These are phyloP conservation scores for Neophaeococcomyces aloes DNA, from an alignment of 2,329 filamentous ascomycete genomes.

Conservation along the genomic window DNA sequence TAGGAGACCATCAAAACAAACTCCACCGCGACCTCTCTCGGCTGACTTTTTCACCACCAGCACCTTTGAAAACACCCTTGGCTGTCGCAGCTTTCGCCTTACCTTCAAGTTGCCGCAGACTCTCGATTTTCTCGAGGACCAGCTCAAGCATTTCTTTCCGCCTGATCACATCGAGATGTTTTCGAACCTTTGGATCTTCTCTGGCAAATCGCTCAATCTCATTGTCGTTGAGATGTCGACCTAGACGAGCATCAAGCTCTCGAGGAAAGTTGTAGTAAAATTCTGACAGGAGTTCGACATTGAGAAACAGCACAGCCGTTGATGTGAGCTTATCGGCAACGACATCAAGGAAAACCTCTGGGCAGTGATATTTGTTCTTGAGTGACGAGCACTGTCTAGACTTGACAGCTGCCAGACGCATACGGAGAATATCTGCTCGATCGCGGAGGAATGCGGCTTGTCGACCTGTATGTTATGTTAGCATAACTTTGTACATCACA, in stretches of 20 bases:
- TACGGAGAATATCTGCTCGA: slow-evolving; percentile 76
- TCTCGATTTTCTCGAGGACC: slow-evolving; percentile 92
- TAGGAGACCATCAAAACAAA: slow-evolving; percentile 31
- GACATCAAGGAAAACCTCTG: slow-evolving; percentile 94
- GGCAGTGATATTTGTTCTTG: slow-evolving; percentile 92
- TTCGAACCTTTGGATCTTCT: slow-evolving; percentile 80
- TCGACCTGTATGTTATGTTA: slow-evolving; percentile 49
- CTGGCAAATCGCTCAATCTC: slow-evolving; percentile 84
- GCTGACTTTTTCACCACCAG: slow-evolving; percentile 26
- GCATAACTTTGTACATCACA: slow-evolving; percentile 8
- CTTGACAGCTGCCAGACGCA: slow-evolving; percentile 78
- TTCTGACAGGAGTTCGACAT: slow-evolving; percentile 90
- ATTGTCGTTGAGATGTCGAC: slow-evolving; percentile 63
- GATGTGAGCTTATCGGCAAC: slow-evolving; percentile 90
- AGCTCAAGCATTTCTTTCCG: slow-evolving; percentile 88
- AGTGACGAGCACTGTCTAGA: slow-evolving; percentile 75
- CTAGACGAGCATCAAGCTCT: slow-evolving; percentile 77
- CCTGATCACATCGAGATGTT: slow-evolving; percentile 82
- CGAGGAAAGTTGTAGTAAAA: slow-evolving; percentile 98
- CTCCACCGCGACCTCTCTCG: slow-evolving; percentile 32
- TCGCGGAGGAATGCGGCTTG: slow-evolving; percentile 92
- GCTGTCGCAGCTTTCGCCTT: slow-evolving; percentile 48
- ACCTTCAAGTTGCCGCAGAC: slow-evolving; percentile 70
- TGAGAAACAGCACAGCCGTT: slow-evolving; percentile 91
- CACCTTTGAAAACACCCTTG: slow-evolving; percentile 29